Evolutionary conservation across 225 moss, liverwort and hornwort genomes (phyloP), one percentile per base, ranked within the genome.

Genomic region (Bryoerythrophyllum caledonicum): DNA sequence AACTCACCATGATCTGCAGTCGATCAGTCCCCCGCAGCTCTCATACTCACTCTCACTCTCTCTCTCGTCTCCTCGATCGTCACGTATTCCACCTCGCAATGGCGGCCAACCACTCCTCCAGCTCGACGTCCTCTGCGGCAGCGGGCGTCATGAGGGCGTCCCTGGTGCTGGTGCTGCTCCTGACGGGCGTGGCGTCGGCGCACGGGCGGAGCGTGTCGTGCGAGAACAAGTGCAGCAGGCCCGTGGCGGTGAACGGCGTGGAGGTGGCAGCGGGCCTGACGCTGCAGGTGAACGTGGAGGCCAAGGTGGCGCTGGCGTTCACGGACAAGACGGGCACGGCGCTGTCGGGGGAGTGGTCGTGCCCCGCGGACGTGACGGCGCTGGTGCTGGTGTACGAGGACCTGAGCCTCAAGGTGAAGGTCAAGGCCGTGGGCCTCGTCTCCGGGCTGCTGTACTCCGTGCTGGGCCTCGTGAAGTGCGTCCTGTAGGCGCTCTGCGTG

Each of bases 221-320:
- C 55, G 55, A 55, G 55, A 55, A 55, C 55, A 55, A 55, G 24
- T 24, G 55, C 24, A 3, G 24, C 21, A 20, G 1, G 55, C 55
- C 55, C 55, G 24, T 55, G 3, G 2, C 9, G 30, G 10, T 46
- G 8, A 28, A 28, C n/a, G 44, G 15, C 44, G 2, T 44, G 3
- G 1, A 1, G 10, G n/a, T 61, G 34, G 35, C 4, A 1, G 34
- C 1, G 12, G 3, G 0, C 56, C 0, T 13, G 24, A 16, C 0
- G 56, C 3, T 10, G 11, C 2, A 10, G 23, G 2, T 23, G 9
- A 5, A 1, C 3, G 65, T 65, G 65, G 32, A 32, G 3, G 19
- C 4, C 24, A 12, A 5, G 2, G 6, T 21, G 0, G 67, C 48
- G 48, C 0, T 5, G 5, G 10, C 46, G 19, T 27, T 49, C 19